phyloP scores from a whole-genome alignment of 345 rosid genomes.

The Lumnitzera racemosa region DNA sequence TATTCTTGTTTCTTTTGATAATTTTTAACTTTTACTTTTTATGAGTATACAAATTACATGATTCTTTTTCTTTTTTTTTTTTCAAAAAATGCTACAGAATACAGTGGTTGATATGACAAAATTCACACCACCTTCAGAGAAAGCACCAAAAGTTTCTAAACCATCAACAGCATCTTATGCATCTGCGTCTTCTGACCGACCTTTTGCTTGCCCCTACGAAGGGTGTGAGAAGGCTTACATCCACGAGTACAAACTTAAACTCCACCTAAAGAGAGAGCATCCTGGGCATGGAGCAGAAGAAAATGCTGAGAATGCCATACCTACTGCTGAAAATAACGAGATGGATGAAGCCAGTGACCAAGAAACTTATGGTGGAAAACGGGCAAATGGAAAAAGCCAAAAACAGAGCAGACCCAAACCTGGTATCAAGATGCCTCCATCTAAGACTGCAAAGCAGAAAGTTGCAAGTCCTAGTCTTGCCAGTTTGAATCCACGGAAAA shows the following conservation, averaged over 20 bases:
- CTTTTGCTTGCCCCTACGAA: constrained; percentile 85
- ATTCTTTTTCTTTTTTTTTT: background rate
- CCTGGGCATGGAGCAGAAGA: constrained; percentile 74
- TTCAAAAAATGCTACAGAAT: constrained; percentile 27
- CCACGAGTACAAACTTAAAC: constrained; percentile 97
- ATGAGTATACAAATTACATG: background rate
- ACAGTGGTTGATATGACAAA: constrained; percentile 44
- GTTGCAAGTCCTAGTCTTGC: constrained; percentile 53
- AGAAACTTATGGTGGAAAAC: constrained; percentile 55
- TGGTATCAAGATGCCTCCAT: constrained; percentile 55
- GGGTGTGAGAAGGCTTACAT: constrained; percentile 92
- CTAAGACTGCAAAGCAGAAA: constrained; percentile 47
- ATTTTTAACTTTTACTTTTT: background rate
- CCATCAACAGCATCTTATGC: constrained; percentile 47
- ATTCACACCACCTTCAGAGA: constrained; percentile 66
- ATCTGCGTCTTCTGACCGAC: constrained; percentile 73
- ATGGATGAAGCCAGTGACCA: constrained; percentile 86
- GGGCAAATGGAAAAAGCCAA: constrained; percentile 47
- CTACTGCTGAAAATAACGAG: constrained; percentile 40
- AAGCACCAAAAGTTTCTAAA: constrained; percentile 46
- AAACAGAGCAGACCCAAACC: constrained; percentile 63
- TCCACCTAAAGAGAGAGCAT: constrained; percentile 90
- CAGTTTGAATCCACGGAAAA: constrained; percentile 34
- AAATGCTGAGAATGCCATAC: constrained; percentile 46
- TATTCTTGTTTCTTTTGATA: background rate